These are phyloP conservation scores for Fusarium albosuccineum DNA, from an alignment of 2,329 filamentous ascomycete genomes.

Conservation along the genomic window DNA sequence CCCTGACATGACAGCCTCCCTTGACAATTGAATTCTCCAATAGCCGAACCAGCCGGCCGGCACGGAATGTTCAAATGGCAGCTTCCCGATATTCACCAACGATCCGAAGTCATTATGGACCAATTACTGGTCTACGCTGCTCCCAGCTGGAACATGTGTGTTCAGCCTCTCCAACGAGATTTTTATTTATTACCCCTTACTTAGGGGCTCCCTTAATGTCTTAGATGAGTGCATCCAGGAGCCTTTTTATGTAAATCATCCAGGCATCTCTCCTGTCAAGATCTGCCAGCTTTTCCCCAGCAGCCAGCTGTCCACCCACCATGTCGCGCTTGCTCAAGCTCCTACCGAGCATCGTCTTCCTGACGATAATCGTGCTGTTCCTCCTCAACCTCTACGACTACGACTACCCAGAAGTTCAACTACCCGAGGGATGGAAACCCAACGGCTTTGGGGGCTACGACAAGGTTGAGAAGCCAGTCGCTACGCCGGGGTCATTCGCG, in stretches of 20 bases:
- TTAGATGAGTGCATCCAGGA: too few relatives aligned
- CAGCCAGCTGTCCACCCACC: background rate
- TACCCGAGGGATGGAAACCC: background rate
- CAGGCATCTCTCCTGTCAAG: background rate
- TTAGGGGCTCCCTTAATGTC: background rate
- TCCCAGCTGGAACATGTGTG: too few relatives aligned
- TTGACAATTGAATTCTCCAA: too few relatives aligned
- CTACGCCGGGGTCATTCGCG: background rate
- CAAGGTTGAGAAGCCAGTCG: background rate
- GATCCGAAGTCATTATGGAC: too few relatives aligned
- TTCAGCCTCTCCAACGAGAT: too few relatives aligned
- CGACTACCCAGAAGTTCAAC: background rate
- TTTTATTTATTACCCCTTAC: background rate
- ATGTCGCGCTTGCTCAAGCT: conserved; percentile 12
- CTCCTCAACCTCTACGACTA: background rate
- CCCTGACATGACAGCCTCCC: too few relatives aligned
- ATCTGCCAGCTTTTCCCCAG: background rate
- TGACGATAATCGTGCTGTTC: background rate
- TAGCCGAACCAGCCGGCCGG: too few relatives aligned
- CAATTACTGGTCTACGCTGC: too few relatives aligned
- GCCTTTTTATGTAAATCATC: too few relatives aligned
- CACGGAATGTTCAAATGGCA: too few relatives aligned
- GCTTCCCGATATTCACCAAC: too few relatives aligned
- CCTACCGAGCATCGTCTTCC: background rate
- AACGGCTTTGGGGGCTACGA: background rate